Evolutionary conservation across 352 stramenopile genomes (phyloP), one percentile per base, ranked within the genome.

Genomic region (Pythium coloratum): DNA sequence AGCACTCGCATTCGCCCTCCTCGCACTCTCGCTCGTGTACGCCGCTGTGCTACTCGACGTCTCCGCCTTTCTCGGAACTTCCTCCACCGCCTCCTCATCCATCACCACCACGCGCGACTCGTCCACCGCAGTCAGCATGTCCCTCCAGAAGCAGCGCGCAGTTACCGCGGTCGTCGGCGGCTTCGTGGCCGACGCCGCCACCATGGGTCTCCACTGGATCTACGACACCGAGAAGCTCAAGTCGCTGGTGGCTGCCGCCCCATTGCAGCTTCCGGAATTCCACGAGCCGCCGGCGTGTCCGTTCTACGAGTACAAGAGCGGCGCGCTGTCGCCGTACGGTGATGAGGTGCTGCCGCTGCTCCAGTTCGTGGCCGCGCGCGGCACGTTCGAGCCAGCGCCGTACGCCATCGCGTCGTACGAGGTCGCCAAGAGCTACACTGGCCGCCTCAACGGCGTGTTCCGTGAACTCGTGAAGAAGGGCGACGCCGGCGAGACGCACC

Each of bases 201-300:
- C 77, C 28, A 89, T 91, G 82, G 79, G 79, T 0, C 77, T 91
- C 34, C 82, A 91, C 72, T 91, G 82, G 82, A 89, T 91, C 79
- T 91, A 91, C 70, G 80, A 91, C 69, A 66, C 28, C 26, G 70
- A 72, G 46, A 79, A 86, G 72, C 74, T 89, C 55, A 55, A 70
- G 32, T 24, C 67, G 55, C 78, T 86, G 33, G 70, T 75, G 20
- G 62, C 55, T 32, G 70, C 59, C 3, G 69, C 75, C 55, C 36
- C 67, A 56, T 40, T 66, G 55, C 49, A 40, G 33, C 49, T 32
- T 24, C 50, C 76, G 3, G 81, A 89, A 57, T 90, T 91, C 62
- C 80, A 85, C 47, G 72, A 82, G 53, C 81, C 83, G 55, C 83
- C 83, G 42, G 63, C 77, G 30, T 87, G 77, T 57, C 82, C 80